Evolutionary conservation across 306 rosid genomes (phyloP), one percentile per base, ranked within the genome.

Genomic region (Cyclanthera cordifolia): DNA sequence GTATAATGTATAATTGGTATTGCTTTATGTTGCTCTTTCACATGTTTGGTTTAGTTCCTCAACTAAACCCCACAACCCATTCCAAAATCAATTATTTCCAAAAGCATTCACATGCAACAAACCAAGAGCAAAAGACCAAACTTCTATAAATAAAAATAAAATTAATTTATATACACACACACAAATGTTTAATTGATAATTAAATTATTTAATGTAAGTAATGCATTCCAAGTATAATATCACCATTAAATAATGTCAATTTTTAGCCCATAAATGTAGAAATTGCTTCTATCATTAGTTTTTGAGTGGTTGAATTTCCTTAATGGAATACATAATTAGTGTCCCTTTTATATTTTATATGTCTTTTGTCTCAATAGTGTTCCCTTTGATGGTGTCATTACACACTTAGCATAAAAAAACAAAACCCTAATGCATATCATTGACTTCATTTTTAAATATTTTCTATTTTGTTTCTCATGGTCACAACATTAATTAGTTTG

Each of bases 141-240:
- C 7, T 7, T n/a, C n/a, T n/a, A n/a, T n/a, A n/a, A n/a, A 24
- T 0, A 52, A 3, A 12, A 3, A 4, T 54, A 9, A 15, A n/a
- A n/a, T n/a, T 34, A 5, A 34, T 34, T 5, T 34, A 19, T 17
- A 30, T 11, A 39, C 20, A 6, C 39, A 23, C 4, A 28, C 4
- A 28, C 4, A 23, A 55, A n/a, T n/a, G n/a, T n/a, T n/a, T n/a
- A n/a, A 50, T 50, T 50, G 0, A 25, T 8, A 60, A 34, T 32
- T n/a, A 17, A 17, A 20, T n/a, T 59, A 59, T 59, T 30, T 30
- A 14, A n/a, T 4, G 3, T 59, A 43, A 21, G 7, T 20, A 65
- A 65, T 65, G 70, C 70, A 65, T 43, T 65, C 70, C 70, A 65
- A 13, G 70, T 65, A 65, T 65, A 37, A 65, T 45, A 45, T 65